These are phyloP conservation scores for Juglanconis sp. DNA, from an alignment of 2,329 filamentous ascomycete species.

Conservation along the genomic window DNA sequence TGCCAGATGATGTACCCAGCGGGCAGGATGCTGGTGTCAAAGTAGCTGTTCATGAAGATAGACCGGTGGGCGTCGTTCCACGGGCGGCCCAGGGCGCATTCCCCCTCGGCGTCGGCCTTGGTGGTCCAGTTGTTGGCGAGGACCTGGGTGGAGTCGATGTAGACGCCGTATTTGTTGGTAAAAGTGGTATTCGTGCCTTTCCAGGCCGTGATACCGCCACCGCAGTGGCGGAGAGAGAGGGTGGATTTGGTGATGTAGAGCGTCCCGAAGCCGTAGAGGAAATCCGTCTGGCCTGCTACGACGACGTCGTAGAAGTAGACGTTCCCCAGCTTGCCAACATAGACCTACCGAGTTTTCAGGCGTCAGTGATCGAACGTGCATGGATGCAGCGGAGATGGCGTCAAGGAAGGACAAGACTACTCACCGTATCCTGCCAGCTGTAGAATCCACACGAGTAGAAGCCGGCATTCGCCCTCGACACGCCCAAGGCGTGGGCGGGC, in stretches of 20 bases:
- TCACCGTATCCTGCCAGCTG: slow-evolving; percentile 64
- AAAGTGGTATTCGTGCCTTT: slow-evolving; percentile 65
- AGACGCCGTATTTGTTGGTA: slow-evolving; percentile 64
- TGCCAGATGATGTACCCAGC: slow-evolving; percentile 56
- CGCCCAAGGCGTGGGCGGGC: slow-evolving; percentile 57
- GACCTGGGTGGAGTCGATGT: slow-evolving; percentile 55
- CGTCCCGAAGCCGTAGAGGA: slow-evolving; percentile 67
- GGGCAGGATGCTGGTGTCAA: slow-evolving; percentile 49
- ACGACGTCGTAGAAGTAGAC: slow-evolving; percentile 60
- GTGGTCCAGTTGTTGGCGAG: slow-evolving; percentile 51
- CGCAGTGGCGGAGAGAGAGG: slow-evolving; percentile 56
- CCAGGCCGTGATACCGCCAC: slow-evolving; percentile 67
- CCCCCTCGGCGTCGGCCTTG: slow-evolving; percentile 32
- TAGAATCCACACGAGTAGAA: slow-evolving; percentile 67
- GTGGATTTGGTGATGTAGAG: slow-evolving; percentile 55
- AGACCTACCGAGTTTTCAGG: slow-evolving; percentile 39
- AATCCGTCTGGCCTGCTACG: slow-evolving; percentile 65
- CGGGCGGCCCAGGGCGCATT: slow-evolving; percentile 59
- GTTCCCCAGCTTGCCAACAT: slow-evolving; percentile 64
- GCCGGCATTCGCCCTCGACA: slow-evolving; percentile 61
- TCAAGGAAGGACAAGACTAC: slow-evolving; percentile 10
- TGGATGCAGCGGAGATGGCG: no score
- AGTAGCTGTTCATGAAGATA: slow-evolving; percentile 52
- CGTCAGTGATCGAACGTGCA: no score
- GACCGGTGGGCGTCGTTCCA: slow-evolving; percentile 59